A percentile compares a stretch with the other conserved stretches of the same genome.
phyloP scores from a whole-genome alignment of 1,284 basidiomycete species.

The Ganoderma resinaceum region DNA sequence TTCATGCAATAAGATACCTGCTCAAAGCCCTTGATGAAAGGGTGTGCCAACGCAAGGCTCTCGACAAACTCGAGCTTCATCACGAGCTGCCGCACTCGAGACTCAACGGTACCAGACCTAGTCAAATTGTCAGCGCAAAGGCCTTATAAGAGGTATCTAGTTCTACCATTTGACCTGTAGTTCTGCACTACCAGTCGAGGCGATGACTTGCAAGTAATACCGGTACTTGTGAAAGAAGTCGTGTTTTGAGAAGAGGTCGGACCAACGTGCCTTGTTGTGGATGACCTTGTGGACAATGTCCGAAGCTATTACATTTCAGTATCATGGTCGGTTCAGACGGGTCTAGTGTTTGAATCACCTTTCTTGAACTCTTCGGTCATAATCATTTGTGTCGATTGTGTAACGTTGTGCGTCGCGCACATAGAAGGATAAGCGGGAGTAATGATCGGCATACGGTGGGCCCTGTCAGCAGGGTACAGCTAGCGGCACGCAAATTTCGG shows the following conservation, averaged over 20 bases:
- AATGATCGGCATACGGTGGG: constrained; percentile 99
- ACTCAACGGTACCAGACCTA: constrained; percentile 81
- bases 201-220: constrained; percentile 98
- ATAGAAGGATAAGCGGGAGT: constrained; percentile 99
- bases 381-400: constrained; percentile 93
- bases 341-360: constrained; percentile 53
- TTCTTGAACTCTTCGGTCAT: constrained; percentile 97
- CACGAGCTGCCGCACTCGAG: constrained; percentile 92
- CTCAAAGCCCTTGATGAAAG: constrained; percentile 94
- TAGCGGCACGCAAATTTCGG: constrained; percentile 38
- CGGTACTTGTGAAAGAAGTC: constrained; percentile 98
- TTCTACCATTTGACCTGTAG: constrained; percentile 93
- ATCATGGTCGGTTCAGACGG: background rate
- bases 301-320: constrained; percentile 60
- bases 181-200: constrained; percentile 85
- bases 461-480: constrained; percentile 92
- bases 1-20: constrained; percentile 85
- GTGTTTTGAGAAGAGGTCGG: constrained; percentile 91
- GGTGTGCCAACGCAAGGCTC: constrained; percentile 91
- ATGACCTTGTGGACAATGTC: constrained; percentile 95
- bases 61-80: constrained; percentile 98
- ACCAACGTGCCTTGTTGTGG: constrained; percentile 87
- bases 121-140: constrained; percentile 13
- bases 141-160: constrained; percentile 16
- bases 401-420: constrained; percentile 99